phyloP scores from a whole-genome alignment of 2,329 filamentous ascomycete species.

The Epichloe baconii region DNA sequence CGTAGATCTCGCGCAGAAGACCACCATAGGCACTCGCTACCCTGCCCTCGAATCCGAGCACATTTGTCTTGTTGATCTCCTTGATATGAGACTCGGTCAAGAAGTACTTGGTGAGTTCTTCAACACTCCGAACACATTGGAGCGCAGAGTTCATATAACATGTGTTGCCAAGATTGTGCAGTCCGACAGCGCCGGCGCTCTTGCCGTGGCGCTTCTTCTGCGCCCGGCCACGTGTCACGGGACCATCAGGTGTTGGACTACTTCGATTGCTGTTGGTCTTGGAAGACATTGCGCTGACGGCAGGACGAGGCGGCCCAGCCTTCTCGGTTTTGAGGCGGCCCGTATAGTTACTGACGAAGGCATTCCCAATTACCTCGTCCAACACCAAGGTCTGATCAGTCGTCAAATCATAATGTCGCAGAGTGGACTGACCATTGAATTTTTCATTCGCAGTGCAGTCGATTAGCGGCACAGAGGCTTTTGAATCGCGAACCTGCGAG shows the following conservation, averaged over 20 bases:
- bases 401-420: constrained; percentile 55
- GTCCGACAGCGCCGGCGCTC: constrained; percentile 63
- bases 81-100: constrained; percentile 57
- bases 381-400: constrained; percentile 67
- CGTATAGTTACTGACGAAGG: constrained; percentile 41
- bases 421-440: constrained; percentile 59
- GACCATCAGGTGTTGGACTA: constrained; percentile 48
- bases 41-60: constrained; percentile 70
- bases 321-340: constrained; percentile 23
- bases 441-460: constrained; percentile 64
- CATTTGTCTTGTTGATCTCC: constrained; percentile 78
- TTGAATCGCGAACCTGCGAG: constrained; percentile 17
- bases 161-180: constrained; percentile 88
- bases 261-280: constrained; percentile 46
- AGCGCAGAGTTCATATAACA: constrained; percentile 99
- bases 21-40: constrained; percentile 76
- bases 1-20: constrained; percentile 68
- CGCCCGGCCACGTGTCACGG: constrained; percentile 57
- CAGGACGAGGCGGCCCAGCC: constrained; percentile 20
- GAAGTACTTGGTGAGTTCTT: constrained; percentile 90
- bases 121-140: constrained; percentile 85
- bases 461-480: constrained; percentile 13
- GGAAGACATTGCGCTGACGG: constrained; percentile 14
- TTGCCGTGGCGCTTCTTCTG: constrained; percentile 58
- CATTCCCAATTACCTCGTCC: constrained; percentile 59